These are phyloP conservation scores for Ophiostoma ulmi DNA, from an alignment of 2,329 filamentous ascomycete species.

Conservation along the genomic window DNA sequence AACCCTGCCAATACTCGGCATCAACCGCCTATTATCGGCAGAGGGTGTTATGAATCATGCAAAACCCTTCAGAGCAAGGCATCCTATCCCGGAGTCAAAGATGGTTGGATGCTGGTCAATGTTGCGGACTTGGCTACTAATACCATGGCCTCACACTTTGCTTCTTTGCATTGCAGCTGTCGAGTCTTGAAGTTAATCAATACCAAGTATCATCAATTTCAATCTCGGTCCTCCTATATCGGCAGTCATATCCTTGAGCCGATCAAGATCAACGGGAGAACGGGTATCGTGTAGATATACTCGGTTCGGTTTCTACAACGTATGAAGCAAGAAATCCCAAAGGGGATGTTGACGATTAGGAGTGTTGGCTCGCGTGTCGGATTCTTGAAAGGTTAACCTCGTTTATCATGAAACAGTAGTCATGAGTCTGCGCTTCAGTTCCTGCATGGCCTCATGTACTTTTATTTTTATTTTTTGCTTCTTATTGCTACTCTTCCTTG, in stretches of 20 bases:
- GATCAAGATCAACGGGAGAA: constrained; percentile 11
- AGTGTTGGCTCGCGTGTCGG: background rate
- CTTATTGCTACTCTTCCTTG: background rate
- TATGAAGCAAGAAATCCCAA: background rate
- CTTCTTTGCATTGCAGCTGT: background rate
- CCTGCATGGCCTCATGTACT: background rate
- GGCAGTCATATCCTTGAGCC: background rate
- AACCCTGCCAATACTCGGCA: background rate
- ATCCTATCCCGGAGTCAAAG: background rate
- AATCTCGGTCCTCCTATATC: background rate
- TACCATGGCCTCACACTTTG: background rate
- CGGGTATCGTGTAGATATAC: background rate
- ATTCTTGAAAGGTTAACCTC: background rate
- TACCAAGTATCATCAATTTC: background rate
- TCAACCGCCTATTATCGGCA: background rate
- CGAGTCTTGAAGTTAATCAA: background rate
- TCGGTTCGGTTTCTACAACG: background rate
- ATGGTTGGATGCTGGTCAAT: background rate
- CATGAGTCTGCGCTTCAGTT: background rate
- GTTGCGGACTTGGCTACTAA: background rate
- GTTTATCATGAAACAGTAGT: background rate
- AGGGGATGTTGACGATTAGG: background rate
- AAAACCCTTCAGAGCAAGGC: background rate
- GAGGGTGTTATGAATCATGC: background rate
- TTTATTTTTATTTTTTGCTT: background rate